Conservation (phyloP, 2,329 filamentous ascomycete genomes). For the Exophiala sp. region DNA sequence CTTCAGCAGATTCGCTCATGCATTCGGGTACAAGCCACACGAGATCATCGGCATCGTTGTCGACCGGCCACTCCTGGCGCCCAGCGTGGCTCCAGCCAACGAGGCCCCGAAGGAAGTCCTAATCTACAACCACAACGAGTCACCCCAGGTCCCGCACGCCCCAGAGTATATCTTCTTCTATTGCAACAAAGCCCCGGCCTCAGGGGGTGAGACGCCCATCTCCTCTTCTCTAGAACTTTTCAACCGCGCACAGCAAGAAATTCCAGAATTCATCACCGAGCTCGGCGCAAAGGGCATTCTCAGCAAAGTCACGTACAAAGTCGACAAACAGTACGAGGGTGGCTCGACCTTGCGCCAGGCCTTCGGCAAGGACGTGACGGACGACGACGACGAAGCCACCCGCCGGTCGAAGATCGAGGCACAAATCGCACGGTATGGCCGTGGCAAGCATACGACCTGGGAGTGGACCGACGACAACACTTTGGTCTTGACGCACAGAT, state of each 20-base stretch:
- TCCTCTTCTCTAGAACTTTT: conserved; percentile 49
- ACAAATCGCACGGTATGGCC: conserved; percentile 47
- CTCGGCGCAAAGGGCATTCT: conserved; percentile 46
- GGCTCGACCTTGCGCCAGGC: conserved; percentile 47
- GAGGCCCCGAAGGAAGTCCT: conserved; percentile 47
- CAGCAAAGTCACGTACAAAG: conserved; percentile 43
- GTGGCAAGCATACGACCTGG: conserved; percentile 47
- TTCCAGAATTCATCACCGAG: conserved; percentile 46
- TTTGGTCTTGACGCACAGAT: conserved; percentile 43
- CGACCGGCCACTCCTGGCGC: conserved; percentile 42
- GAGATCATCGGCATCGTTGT: conserved; percentile 53
- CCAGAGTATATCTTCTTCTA: conserved; percentile 54
- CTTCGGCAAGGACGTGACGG: conserved; percentile 48
- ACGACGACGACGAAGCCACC: conserved; percentile 44
- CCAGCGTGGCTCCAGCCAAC: conserved; percentile 48
- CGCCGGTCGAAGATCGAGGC: conserved; percentile 45
- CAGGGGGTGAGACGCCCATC: conserved; percentile 45
- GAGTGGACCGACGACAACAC: conserved; percentile 44
- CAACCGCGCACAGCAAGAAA: conserved; percentile 43
- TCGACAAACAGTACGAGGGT: conserved; percentile 44
- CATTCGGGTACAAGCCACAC: conserved; percentile 48
- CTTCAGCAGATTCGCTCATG: conserved; percentile 50
- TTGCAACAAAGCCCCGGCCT: conserved; percentile 36
- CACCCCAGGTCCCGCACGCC: conserved; percentile 50
- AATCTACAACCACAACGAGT: conserved; percentile 53